Evolutionary conservation across 306 rosid genomes (phyloP).

Genomic region (Cucurbita ficifolia): DNA sequence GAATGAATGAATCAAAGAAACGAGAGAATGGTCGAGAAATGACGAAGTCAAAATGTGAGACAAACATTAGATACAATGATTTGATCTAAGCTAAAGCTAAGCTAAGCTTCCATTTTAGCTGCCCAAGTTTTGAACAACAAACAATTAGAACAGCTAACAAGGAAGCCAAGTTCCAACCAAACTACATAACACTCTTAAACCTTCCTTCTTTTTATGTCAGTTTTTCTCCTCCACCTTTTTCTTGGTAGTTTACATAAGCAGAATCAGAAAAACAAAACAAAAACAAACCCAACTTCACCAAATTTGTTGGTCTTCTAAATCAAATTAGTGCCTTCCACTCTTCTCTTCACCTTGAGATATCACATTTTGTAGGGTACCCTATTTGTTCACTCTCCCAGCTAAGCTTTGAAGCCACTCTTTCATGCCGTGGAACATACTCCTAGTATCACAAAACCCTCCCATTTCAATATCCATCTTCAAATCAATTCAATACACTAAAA

Average conservation of each 20-base stretch:
- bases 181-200: not conserved
- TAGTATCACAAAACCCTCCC: not conserved
- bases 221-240: not conserved
- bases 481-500: not conserved
- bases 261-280: not conserved
- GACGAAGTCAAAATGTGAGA: too few species aligned
- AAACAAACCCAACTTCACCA: not conserved
- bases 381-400: conserved; percentile 75
- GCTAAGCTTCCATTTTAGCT: not conserved
- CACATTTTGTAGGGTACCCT: conserved; percentile 28
- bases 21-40: too few species aligned
- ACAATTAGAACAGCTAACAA: not conserved
- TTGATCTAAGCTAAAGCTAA: not conserved
- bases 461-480: not conserved
- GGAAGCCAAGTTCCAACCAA: not conserved
- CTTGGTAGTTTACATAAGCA: not conserved
- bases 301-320: not conserved
- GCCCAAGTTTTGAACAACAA: not conserved
- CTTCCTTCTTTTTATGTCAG: not conserved
- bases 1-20: too few species aligned
- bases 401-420: conserved; percentile 75
- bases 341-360: conserved; percentile 30
- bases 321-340: not conserved
- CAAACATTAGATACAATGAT: not conserved
- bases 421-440: conserved; percentile 84